Conservation (phyloP, 2,329 filamentous ascomycete genomes). For the Penicillium crustosum region DNA sequence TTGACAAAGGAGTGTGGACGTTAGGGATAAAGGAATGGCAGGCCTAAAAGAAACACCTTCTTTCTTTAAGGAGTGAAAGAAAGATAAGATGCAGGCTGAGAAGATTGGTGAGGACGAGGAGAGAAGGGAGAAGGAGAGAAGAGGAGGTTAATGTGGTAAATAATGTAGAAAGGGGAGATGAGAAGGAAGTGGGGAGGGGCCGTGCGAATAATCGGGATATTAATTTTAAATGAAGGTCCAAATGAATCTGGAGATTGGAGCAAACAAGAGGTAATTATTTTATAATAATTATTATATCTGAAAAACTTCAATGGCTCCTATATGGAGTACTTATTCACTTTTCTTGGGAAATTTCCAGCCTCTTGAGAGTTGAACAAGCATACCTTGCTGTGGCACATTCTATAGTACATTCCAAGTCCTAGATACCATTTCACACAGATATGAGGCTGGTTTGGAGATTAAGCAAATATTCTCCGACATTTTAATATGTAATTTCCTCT, state of each 20-base stretch:
- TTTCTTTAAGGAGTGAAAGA: slow-evolving; percentile 34
- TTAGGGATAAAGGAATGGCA: slow-evolving; percentile 35
- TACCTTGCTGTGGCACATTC: slow-evolving; percentile 24
- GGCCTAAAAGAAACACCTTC: slow-evolving; percentile 28
- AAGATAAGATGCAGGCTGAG: slow-evolving; percentile 25
- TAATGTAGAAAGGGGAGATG: slow-evolving; percentile 19
- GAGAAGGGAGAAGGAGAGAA: slow-evolving; percentile 3
- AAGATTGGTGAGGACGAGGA: slow-evolving; percentile 16
- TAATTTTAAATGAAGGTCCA: slow-evolving; percentile 5
- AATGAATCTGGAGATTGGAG: neutral
- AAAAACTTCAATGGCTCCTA: neutral
- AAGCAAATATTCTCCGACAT: slow-evolving; percentile 5
- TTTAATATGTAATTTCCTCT: neutral
- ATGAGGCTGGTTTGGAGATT: slow-evolving; percentile 17
- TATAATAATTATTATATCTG: neutral
- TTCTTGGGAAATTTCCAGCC: slow-evolving; percentile 15
- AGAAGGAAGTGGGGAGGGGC: slow-evolving; percentile 13
- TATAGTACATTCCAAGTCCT: slow-evolving; percentile 24
- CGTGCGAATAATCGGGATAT: slow-evolving; percentile 17
- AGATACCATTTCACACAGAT: neutral
- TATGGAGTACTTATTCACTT: slow-evolving; percentile 26
- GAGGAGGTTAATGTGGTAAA: slow-evolving; percentile 10
- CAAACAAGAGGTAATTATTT: neutral
- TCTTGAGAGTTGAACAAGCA: slow-evolving; percentile 21
- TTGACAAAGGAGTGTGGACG: slow-evolving; percentile 21